These are phyloP conservation scores for Bretschneidera sinensis DNA, from an alignment of 345 rosid genomes.

Conservation along the genomic window DNA sequence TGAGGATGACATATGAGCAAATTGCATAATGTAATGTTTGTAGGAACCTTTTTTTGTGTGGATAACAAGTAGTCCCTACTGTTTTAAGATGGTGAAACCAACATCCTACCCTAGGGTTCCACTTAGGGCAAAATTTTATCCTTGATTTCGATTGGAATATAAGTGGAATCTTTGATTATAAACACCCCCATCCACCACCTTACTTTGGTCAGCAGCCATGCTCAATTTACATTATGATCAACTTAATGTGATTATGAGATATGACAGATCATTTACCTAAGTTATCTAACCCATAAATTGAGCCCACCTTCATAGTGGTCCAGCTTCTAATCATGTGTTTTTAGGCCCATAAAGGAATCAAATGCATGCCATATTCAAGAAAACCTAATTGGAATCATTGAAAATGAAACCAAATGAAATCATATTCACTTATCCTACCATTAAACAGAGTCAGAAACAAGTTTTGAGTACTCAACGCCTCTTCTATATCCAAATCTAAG, in stretches of 20 bases:
- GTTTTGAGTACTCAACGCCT: too few species aligned
- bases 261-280: conserved; percentile 3
- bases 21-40: conserved; percentile 20
- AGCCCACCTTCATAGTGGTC: too few species aligned
- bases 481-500: too few species aligned
- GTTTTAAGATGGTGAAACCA: conserved; percentile 5
- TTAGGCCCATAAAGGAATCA: too few species aligned
- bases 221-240: background rate
- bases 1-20: conserved; percentile 12
- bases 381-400: too few species aligned
- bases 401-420: too few species aligned
- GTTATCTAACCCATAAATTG: too few species aligned
- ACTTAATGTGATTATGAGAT: background rate
- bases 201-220: conserved; percentile 5
- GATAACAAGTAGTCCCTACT: conserved; percentile 23
- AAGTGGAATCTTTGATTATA: conserved; percentile 33
- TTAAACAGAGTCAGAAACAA: too few species aligned
- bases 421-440: too few species aligned
- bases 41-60: conserved; percentile 23
- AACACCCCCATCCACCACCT: background rate
- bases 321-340: too few species aligned
- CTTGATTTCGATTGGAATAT: conserved; percentile 14
- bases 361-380: too few species aligned
- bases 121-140: conserved; percentile 1
- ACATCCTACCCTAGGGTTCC: conserved; percentile 4